Percentiles rank a stretch among this genome's conserved stretches.
These are phyloP conservation scores for Apiospora kogelbergensis DNA, from an alignment of 2,329 filamentous ascomycete genomes.

Conservation along the genomic window DNA sequence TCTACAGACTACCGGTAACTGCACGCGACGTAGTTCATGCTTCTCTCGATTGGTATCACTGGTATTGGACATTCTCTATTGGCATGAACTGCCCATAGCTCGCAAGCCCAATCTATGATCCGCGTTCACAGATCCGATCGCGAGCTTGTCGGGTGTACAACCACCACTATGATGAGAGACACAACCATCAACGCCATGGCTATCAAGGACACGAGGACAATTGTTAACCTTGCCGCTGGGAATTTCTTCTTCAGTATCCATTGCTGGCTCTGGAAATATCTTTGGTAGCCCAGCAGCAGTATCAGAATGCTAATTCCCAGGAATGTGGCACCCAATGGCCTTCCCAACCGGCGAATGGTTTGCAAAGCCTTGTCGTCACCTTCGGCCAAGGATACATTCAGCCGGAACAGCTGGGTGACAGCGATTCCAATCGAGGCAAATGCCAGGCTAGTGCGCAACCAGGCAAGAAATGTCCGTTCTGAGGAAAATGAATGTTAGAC, in stretches of 20 bases:
- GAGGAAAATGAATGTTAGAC: constrained; percentile 14
- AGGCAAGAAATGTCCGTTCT: constrained; percentile 85
- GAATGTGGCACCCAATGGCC: constrained; percentile 75
- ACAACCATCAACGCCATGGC: constrained; percentile 63
- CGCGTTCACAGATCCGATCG: background rate
- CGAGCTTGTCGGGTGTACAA: constrained; percentile 43
- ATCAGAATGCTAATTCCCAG: constrained; percentile 74
- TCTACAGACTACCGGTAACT: background rate
- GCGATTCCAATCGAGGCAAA: constrained; percentile 84
- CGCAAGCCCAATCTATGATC: background rate
- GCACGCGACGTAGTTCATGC: background rate
- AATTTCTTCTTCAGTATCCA: constrained; percentile 82
- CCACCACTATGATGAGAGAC: constrained; percentile 59
- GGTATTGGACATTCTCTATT: background rate
- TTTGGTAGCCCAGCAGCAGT: constrained; percentile 72
- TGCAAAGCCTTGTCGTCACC: constrained; percentile 36
- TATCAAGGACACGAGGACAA: constrained; percentile 67
- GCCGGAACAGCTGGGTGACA: constrained; percentile 80
- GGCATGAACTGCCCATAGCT: background rate
- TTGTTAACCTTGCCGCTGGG: constrained; percentile 73
- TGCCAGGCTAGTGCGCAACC: constrained; percentile 78
- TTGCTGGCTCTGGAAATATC: constrained; percentile 76
- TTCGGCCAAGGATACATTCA: constrained; percentile 64
- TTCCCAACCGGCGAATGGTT: constrained; percentile 63
- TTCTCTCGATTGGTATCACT: background rate